Evolutionary conservation across 805 yeast genomes (phyloP).

Genomic region (Yarrowia hollandica): DNA sequence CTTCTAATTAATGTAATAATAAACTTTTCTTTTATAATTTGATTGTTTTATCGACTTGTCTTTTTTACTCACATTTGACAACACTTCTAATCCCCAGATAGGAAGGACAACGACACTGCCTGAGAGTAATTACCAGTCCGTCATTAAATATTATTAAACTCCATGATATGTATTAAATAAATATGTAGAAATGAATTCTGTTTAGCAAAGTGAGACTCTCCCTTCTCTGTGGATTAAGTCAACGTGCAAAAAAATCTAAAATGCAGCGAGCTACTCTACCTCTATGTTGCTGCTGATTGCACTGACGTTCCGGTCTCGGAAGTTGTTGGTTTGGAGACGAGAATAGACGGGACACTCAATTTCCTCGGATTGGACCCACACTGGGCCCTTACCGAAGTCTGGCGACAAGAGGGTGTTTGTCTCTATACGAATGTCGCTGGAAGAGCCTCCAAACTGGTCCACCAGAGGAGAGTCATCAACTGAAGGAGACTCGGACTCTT

Average conservation of each 20-base stretch:
- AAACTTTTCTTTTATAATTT: no score
- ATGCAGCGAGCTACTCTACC: slow-evolving; percentile 12
- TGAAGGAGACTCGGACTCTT: not conserved
- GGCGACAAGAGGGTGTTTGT: not conserved
- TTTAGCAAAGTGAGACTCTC: slow-evolving; percentile 24
- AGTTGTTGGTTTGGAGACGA: slow-evolving; percentile 10
- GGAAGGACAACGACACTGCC: no score
- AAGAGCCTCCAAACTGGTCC: slow-evolving; percentile 3
- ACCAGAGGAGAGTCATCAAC: slow-evolving; percentile 12
- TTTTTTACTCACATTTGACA: no score
- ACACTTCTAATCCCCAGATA: no score
- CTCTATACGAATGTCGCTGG: slow-evolving; percentile 14
- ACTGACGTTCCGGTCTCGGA: slow-evolving; percentile 10
- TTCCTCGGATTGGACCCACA: slow-evolving; percentile 1
- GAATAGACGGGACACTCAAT: slow-evolving; percentile 6
- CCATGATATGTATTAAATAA: slow-evolving; percentile 13
- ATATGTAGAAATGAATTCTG: slow-evolving; percentile 5
- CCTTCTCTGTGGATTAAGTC: slow-evolving; percentile 1
- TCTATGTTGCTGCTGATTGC: slow-evolving; percentile 18
- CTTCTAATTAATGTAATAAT: no score
- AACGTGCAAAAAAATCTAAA: slow-evolving; percentile 8
- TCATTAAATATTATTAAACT: not conserved
- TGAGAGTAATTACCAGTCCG: no score
- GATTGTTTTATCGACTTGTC: no score
- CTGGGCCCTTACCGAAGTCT: not conserved